Percentiles rank a stretch among this genome's conserved stretches.
Conservation (phyloP, 1,284 basidiomycete genomes). For the Moesziomyces sp. region DNA sequence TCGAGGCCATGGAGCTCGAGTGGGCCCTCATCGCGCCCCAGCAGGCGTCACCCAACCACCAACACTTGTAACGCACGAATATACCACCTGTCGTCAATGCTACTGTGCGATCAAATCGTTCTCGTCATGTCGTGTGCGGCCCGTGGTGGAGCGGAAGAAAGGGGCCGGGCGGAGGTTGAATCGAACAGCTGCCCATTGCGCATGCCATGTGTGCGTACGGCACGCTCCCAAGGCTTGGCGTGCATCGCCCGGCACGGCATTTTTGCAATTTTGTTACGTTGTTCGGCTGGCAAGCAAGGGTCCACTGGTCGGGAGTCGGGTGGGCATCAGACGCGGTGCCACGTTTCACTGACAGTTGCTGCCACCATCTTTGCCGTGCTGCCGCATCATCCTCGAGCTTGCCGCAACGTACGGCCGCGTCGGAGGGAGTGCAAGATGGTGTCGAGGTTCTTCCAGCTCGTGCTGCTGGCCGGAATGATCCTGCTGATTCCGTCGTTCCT, state of each 20-base stretch:
- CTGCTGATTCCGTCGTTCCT: conserved; percentile 60
- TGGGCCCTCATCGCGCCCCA: conserved; percentile 29
- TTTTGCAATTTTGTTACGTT: background rate
- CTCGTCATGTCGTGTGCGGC: background rate
- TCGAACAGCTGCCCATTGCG: no score
- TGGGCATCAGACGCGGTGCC: no score
- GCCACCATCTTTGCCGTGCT: background rate
- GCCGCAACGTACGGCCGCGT: background rate
- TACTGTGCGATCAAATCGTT: background rate
- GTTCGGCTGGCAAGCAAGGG: conserved; percentile 4
- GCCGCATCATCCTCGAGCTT: background rate
- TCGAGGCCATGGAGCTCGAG: conserved; percentile 45
- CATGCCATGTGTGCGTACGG: background rate
- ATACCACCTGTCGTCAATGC: background rate
- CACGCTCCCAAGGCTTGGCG: conserved; percentile 25
- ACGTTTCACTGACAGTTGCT: background rate
- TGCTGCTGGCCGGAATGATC: conserved; percentile 56
- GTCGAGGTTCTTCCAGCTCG: conserved; percentile 60
- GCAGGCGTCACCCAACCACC: conserved; percentile 7
- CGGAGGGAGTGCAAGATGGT: conserved; percentile 14
- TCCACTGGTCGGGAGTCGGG: conserved; percentile 5
- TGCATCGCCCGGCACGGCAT: conserved; percentile 24
- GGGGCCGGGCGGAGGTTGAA: background rate
- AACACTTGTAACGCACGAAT: conserved; percentile 10
- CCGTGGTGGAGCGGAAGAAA: no score